These are phyloP conservation scores for Xylaria castorea DNA, from an alignment of 495 filamentous ascomycete genomes.

Conservation along the genomic window DNA sequence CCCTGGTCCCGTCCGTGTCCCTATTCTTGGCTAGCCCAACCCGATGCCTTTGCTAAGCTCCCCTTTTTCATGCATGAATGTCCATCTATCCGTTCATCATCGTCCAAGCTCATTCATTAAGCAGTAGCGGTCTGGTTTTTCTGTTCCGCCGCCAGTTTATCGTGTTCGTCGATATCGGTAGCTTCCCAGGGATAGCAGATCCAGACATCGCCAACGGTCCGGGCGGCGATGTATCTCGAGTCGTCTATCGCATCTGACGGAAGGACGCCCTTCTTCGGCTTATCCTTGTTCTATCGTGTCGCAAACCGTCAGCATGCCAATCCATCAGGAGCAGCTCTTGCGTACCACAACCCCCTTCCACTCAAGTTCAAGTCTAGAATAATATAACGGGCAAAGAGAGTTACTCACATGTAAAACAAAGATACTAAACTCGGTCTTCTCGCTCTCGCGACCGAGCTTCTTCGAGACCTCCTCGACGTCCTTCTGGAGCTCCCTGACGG, in stretches of 20 bases:
- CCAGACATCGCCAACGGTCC: slow-evolving; percentile 91
- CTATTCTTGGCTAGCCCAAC: background rate
- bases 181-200: slow-evolving; percentile 99
- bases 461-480: slow-evolving; percentile 85
- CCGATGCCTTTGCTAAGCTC: background rate
- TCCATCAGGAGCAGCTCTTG: background rate
- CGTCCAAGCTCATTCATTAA: slow-evolving; percentile 12
- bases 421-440: slow-evolving; percentile 86
- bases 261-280: slow-evolving; percentile 87
- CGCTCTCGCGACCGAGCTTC: slow-evolving; percentile 67
- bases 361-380: background rate
- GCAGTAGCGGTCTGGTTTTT: slow-evolving; percentile 30
- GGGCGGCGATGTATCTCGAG: slow-evolving; percentile 81
- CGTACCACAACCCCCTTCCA: background rate
- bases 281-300: slow-evolving; percentile 83
- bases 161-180: slow-evolving; percentile 92
- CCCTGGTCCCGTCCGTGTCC: background rate
- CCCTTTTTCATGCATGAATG: slow-evolving; percentile 13
- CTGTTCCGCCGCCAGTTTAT: slow-evolving; percentile 68
- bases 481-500: slow-evolving; percentile 93
- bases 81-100: background rate
- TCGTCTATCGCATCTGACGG: slow-evolving; percentile 80
- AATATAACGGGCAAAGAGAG: background rate
- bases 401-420: slow-evolving; percentile 92
- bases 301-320: slow-evolving; percentile 25